Percentiles rank a stretch among this genome's conserved stretches.
These are phyloP conservation scores for Pittosporum tobira DNA, from an alignment of 129 eudicot genomes.

Conservation along the genomic window DNA sequence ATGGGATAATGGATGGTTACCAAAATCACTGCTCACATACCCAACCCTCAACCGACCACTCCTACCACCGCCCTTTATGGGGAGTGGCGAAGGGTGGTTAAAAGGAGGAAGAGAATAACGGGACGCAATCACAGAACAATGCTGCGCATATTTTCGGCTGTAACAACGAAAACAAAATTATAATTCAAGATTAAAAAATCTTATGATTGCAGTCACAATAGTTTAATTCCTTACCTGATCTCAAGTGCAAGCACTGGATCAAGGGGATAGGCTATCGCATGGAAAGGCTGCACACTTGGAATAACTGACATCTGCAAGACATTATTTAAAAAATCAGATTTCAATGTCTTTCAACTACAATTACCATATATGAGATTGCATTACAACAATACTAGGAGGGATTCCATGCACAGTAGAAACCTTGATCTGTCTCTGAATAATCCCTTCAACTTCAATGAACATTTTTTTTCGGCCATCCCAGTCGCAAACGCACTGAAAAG, in stretches of 20 bases:
- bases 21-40: slow-evolving; percentile 99
- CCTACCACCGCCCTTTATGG: slow-evolving; percentile 63
- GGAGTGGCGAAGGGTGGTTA: slow-evolving; percentile 62
- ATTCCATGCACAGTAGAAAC: slow-evolving; percentile 31
- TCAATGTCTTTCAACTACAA: background rate
- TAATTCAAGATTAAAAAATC: background rate
- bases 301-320: slow-evolving; percentile 71
- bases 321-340: slow-evolving; percentile 9
- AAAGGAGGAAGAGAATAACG: slow-evolving; percentile 86
- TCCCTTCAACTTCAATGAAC: slow-evolving; percentile 78
- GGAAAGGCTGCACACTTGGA: slow-evolving; percentile 99
- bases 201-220: background rate
- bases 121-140: slow-evolving; percentile 76
- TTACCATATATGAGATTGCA: background rate
- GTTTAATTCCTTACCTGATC: slow-evolving; percentile 45
- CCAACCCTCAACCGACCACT: slow-evolving; percentile 68
- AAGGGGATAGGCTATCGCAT: slow-evolving; percentile 97
- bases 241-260: slow-evolving; percentile 96
- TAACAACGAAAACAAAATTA: slow-evolving; percentile 13
- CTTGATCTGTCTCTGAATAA: slow-evolving; percentile 86
- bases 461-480: slow-evolving; percentile 88
- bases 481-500: slow-evolving; percentile 74
- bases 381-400: slow-evolving; percentile 5
- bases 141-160: slow-evolving; percentile 90
- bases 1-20: slow-evolving; percentile 94